Conservation (phyloP, 306 rosid species). For the Aeschynomene evenia region DNA sequence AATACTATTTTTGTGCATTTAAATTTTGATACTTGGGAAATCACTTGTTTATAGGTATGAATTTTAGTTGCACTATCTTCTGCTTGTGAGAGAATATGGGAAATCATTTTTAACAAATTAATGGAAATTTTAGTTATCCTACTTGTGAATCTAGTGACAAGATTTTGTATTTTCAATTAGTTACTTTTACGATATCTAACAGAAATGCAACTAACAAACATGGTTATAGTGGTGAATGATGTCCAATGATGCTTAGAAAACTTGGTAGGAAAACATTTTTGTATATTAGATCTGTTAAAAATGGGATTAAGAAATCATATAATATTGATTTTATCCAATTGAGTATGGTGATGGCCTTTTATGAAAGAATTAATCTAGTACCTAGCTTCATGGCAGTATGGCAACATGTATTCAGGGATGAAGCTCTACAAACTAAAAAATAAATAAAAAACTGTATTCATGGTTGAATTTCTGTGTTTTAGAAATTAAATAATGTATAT, state of each 20-base stretch:
- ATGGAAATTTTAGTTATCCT: not conserved
- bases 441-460: too few relatives aligned
- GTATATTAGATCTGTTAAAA: not conserved
- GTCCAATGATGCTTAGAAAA: not conserved
- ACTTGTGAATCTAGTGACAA: not conserved
- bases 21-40: not conserved
- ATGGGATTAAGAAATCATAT: not conserved
- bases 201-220: not conserved
- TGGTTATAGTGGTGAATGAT: not conserved
- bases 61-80: not conserved
- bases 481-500: not conserved
- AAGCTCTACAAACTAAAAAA: too few relatives aligned
- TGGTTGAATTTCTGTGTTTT: not conserved
- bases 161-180: not conserved
- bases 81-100: not conserved
- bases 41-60: too few relatives aligned
- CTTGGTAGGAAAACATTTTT: not conserved
- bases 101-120: not conserved
- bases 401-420: not conserved
- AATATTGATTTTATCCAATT: not conserved
- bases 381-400: constrained; percentile 13
- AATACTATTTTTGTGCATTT: not conserved
- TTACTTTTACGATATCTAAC: not conserved
- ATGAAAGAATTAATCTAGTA: not conserved
- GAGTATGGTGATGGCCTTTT: not conserved